phyloP scores from a whole-genome alignment of 441 rosid genomes.

The Dalechampia spathulata region DNA sequence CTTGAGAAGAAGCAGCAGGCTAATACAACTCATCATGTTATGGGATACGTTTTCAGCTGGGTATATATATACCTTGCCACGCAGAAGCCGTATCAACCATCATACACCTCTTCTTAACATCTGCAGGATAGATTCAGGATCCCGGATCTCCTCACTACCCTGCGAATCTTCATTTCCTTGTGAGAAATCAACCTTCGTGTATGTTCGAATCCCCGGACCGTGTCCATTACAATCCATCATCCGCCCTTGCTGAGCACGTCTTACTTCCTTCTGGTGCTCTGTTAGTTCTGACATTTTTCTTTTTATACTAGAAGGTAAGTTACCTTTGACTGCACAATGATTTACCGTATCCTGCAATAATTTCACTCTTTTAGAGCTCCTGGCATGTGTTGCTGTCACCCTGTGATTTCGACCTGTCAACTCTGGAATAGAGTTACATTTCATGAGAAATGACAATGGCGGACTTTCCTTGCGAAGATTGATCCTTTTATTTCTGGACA shows the following conservation, averaged over 20 bases:
- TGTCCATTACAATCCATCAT: conserved; percentile 38
- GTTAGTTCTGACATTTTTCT: conserved; percentile 39
- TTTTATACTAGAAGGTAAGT: conserved; percentile 10
- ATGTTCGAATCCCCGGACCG: conserved; percentile 45
- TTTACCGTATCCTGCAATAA: conserved; percentile 4
- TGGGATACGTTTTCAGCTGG: background rate
- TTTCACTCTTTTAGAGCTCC: conserved; percentile 38
- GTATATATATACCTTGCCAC: background rate
- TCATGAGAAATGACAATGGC: conserved; percentile 11
- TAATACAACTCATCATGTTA: background rate
- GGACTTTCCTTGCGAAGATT: conserved; percentile 27
- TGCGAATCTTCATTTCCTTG: conserved; percentile 42
- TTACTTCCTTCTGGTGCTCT: conserved; percentile 50
- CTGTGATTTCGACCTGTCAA: conserved; percentile 21
- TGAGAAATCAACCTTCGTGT: conserved; percentile 40
- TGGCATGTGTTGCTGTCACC: conserved; percentile 25
- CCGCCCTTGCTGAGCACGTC: conserved; percentile 46
- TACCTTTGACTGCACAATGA: conserved; percentile 8
- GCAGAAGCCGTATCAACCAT: background rate
- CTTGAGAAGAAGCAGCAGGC: too few relatives aligned
- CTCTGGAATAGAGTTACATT: conserved; percentile 12
- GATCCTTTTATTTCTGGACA: conserved; percentile 40
- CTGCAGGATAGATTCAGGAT: conserved; percentile 26
- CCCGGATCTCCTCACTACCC: conserved; percentile 29
- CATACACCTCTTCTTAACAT: conserved; percentile 21